Evolutionary conservation across 192 early-diverging fungal genomes (phyloP), one percentile per base, ranked within the genome.

Genomic region (Coemansia reversa): DNA sequence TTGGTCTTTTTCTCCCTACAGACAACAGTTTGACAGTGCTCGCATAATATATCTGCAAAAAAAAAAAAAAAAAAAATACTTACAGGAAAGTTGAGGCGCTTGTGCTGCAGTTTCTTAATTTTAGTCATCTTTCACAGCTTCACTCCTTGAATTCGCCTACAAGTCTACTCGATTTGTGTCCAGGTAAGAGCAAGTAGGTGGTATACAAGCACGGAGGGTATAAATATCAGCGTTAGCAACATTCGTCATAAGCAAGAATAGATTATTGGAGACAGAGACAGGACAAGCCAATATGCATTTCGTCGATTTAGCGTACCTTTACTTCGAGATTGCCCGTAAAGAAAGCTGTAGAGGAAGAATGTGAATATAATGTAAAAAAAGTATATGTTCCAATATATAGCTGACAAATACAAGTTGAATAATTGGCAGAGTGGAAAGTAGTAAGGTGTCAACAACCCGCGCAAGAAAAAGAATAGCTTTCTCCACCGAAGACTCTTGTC

Each of bases 31-130:
- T 4, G 1, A 45, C 27, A 3, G 39, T 45, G 39, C 39, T 16
- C 14, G 16, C 14, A 45, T 16, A 45, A 45, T 45, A 12, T 45
- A 45, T 29, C 28, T 20, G 12, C 16, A 4, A 4, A 11, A n/a
- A n/a, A n/a, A n/a, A n/a, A n/a, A n/a, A n/a, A n/a, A n/a, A n/a
- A n/a, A n/a, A n/a, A 45, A 9, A 19, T 56, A 71, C 79, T 70
- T 81, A 81, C 79, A 61, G 79, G 79, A 45, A 70, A 76, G 60
- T 73, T 76, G 57, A 76, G 74, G 35, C 79, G 58, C 67, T 76
- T 76, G 68, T 82, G 79, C 19, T 72, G 70, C 2, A 74, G 63
- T 58, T 82, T 82, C 68, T 82, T 82, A 47, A 82, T 82, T 63
- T 63, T 78, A 14, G 66, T 70, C 79, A 81, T 81, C 67, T 52